Conservation (phyloP, 805 yeast species). For the Saturnispora bothae region DNA sequence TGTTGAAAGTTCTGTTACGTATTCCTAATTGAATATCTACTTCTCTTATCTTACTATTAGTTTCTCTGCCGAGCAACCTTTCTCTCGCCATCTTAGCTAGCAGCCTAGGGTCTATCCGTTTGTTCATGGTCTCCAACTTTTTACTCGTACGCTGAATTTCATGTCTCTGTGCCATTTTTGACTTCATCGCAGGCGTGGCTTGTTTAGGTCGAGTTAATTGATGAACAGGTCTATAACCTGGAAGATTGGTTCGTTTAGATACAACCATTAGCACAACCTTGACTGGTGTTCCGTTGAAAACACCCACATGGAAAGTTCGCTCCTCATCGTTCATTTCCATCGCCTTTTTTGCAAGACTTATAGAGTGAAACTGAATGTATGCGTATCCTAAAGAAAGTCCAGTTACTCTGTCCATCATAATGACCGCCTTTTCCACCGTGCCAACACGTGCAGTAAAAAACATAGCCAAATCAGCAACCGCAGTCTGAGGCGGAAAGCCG, state of each 20-base stretch:
- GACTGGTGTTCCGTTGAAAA: background rate
- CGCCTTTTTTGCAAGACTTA: slow-evolving; percentile 54
- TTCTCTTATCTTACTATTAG: too few species aligned
- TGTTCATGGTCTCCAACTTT: too few species aligned
- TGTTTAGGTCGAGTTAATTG: background rate
- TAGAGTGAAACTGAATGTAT: slow-evolving; percentile 71
- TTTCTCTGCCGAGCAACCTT: background rate
- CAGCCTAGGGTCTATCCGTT: background rate
- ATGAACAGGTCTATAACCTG: slow-evolving; percentile 41
- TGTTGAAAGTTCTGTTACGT: background rate
- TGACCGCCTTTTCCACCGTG: slow-evolving; percentile 68
- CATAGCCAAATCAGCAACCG: slow-evolving; percentile 70
- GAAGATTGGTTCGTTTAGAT: slow-evolving; percentile 74
- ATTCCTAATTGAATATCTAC: too few species aligned
- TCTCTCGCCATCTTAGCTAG: background rate
- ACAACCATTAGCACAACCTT: slow-evolving; percentile 43
- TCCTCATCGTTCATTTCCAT: slow-evolving; percentile 50
- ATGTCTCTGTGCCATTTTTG: background rate
- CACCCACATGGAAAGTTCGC: slow-evolving; percentile 40
- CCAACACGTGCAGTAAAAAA: slow-evolving; percentile 58
- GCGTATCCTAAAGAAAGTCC: slow-evolving; percentile 87
- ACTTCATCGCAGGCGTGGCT: background rate
- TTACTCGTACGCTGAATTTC: background rate
- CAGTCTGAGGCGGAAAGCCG: slow-evolving; percentile 69
- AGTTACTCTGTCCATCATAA: slow-evolving; percentile 57